These are phyloP conservation scores for Backusella morwellensis DNA, from an alignment of 192 early-diverging fungal genomes.

Conservation along the genomic window DNA sequence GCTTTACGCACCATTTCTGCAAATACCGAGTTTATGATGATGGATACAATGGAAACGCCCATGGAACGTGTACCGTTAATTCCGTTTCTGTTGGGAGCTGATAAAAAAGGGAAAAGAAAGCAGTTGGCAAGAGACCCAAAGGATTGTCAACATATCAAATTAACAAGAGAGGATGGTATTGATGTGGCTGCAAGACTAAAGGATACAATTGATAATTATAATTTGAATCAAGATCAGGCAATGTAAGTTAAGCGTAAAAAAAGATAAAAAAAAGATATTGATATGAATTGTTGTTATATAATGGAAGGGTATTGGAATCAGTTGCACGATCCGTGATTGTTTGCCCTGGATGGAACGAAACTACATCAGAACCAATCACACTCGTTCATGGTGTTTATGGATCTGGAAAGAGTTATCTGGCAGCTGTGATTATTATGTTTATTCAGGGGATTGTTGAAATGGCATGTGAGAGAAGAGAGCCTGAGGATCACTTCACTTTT, in stretches of 20 bases:
- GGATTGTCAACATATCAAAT: conserved; percentile 30
- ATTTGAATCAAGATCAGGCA: conserved; percentile 48
- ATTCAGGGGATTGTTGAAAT: conserved; percentile 52
- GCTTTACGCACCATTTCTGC: conserved; percentile 42
- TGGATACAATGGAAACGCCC: conserved; percentile 35
- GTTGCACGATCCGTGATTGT: conserved; percentile 41
- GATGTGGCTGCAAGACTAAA: conserved; percentile 38
- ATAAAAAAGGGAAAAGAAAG: conserved; percentile 32
- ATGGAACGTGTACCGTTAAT: conserved; percentile 40
- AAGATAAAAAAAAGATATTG: background rate
- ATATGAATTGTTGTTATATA: too few species aligned
- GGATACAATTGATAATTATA: conserved; percentile 36
- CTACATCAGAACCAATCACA: conserved; percentile 32
- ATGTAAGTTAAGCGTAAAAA: conserved; percentile 4
- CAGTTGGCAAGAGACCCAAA: conserved; percentile 20
- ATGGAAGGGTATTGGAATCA: conserved; percentile 27
- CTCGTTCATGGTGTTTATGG: conserved; percentile 63
- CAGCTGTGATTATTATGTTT: conserved; percentile 61
- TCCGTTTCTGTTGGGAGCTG: conserved; percentile 33
- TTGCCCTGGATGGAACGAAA: conserved; percentile 37
- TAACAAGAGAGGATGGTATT: conserved; percentile 40
- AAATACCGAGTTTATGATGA: conserved; percentile 54
- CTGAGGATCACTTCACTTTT: conserved; percentile 36
- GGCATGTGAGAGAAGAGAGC: conserved; percentile 14
- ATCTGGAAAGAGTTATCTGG: conserved; percentile 73